These are phyloP conservation scores for Arthrobotrys musiformis DNA, from an alignment of 2,329 filamentous ascomycete genomes.

Conservation along the genomic window DNA sequence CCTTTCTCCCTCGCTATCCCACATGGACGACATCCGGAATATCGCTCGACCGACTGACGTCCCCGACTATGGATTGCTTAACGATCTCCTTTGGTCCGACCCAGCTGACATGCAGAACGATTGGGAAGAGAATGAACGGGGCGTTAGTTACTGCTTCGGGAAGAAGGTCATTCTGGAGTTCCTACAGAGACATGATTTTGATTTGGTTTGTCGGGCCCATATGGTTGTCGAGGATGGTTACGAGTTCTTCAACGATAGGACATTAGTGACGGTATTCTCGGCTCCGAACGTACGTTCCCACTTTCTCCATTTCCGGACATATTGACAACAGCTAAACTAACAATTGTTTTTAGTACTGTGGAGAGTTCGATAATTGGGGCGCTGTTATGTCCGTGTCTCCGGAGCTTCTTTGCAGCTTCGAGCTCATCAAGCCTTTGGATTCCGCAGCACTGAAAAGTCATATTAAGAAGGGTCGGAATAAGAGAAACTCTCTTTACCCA, in stretches of 20 bases:
- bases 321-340: slow-evolving; percentile 40
- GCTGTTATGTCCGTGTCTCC: slow-evolving; percentile 97
- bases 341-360: slow-evolving; percentile 78
- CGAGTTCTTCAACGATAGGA: slow-evolving; percentile 96
- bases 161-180: slow-evolving; percentile 99
- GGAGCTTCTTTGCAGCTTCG: slow-evolving; percentile 95
- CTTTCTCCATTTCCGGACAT: not conserved
- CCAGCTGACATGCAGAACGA: slow-evolving; percentile 97
- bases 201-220: slow-evolving; percentile 94
- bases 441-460: slow-evolving; percentile 96
- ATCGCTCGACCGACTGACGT: slow-evolving; percentile 97
- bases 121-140: slow-evolving; percentile 96
- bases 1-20: slow-evolving; percentile 86
- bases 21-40: slow-evolving; percentile 98
- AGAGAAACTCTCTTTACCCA: slow-evolving; percentile 54
- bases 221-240: slow-evolving; percentile 99
- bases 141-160: slow-evolving; percentile 97
- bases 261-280: slow-evolving; percentile 95
- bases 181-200: slow-evolving; percentile 92
- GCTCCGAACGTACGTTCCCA: slow-evolving; percentile 85
- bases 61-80: slow-evolving; percentile 92
- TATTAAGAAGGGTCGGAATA: slow-evolving; percentile 84
- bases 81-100: slow-evolving; percentile 96
- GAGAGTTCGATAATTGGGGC: slow-evolving; percentile 99
- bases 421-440: slow-evolving; percentile 94